Evolutionary conservation across 805 yeast genomes (phyloP).

Genomic region (Ogataea thermomethanolica): DNA sequence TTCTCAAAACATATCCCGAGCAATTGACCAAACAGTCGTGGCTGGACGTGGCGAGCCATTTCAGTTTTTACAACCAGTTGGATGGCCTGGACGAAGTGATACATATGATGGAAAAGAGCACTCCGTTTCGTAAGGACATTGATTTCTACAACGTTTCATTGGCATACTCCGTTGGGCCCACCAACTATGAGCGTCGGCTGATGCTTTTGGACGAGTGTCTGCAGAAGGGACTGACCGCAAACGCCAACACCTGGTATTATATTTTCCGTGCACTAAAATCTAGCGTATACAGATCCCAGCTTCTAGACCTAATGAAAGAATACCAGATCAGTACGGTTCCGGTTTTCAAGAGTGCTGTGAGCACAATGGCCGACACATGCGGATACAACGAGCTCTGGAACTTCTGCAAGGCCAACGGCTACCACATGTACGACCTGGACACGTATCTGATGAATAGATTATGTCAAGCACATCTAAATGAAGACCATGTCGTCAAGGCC

Average conservation of each 20-base stretch:
- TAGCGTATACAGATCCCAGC: slow-evolving; percentile 15
- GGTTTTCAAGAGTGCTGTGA: slow-evolving; percentile 18
- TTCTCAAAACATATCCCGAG: slow-evolving; percentile 16
- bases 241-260: slow-evolving; percentile 30
- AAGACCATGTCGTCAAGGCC: slow-evolving; percentile 16
- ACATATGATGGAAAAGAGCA: slow-evolving; percentile 20
- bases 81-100: slow-evolving; percentile 16
- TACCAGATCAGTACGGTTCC: slow-evolving; percentile 22
- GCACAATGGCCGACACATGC: slow-evolving; percentile 12
- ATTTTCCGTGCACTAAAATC: slow-evolving; percentile 20
- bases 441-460: slow-evolving; percentile 23
- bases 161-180: slow-evolving; percentile 14
- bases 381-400: slow-evolving; percentile 18
- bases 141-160: slow-evolving; percentile 29
- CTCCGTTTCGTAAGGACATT: slow-evolving; percentile 22
- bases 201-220: slow-evolving; percentile 19
- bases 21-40: slow-evolving; percentile 21
- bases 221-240: slow-evolving; percentile 15
- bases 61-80: slow-evolving; percentile 22
- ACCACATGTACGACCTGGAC: slow-evolving; percentile 8
- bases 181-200: slow-evolving; percentile 17
- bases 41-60: slow-evolving; percentile 12
- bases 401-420: slow-evolving; percentile 14
- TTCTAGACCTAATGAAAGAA: slow-evolving; percentile 25
- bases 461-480: slow-evolving; percentile 17